phyloP scores from a whole-genome alignment of 164 flowering plant genomes.

The Piper betle region DNA sequence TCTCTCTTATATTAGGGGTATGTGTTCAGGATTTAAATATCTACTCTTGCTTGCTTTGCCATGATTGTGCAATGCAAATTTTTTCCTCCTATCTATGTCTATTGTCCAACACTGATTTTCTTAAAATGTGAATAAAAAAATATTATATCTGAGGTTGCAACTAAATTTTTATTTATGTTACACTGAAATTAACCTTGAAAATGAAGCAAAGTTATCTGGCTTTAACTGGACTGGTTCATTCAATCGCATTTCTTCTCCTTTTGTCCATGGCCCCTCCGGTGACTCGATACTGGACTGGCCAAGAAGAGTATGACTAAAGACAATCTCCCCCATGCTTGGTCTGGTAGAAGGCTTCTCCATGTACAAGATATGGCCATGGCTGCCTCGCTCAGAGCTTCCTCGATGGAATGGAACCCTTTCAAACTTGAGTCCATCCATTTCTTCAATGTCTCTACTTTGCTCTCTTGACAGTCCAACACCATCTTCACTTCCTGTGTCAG shows the following conservation, averaged over 20 bases:
- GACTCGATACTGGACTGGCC: slow-evolving; percentile 28
- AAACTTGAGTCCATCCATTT: slow-evolving; percentile 42
- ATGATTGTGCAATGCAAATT: not conserved
- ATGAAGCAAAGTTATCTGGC: slow-evolving; percentile 29
- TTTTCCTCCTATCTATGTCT: too few relatives aligned
- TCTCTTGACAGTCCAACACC: slow-evolving; percentile 33
- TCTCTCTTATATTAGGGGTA: not conserved
- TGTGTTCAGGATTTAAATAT: not conserved
- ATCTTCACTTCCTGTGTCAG: slow-evolving; percentile 32
- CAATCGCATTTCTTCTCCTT: slow-evolving; percentile 18
- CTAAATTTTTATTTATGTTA: too few relatives aligned
- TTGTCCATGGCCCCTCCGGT: slow-evolving; percentile 30
- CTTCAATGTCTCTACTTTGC: slow-evolving; percentile 31
- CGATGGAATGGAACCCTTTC: slow-evolving; percentile 29
- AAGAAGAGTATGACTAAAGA: slow-evolving; percentile 45
- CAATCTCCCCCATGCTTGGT: slow-evolving; percentile 58
- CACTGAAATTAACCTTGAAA: too few relatives aligned
- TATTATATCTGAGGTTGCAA: too few relatives aligned
- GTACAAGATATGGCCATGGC: slow-evolving; percentile 48
- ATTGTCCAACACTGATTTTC: too few relatives aligned
- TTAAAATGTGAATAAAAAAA: too few relatives aligned
- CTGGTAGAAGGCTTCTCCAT: slow-evolving; percentile 33
- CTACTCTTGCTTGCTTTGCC: not conserved
- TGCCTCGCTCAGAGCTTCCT: slow-evolving; percentile 41
- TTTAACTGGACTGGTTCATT: slow-evolving; percentile 19